Base-by-base conservation (phyloP, 371 early-diverging fungal genomes). In the Mortierella sp. region DNA sequence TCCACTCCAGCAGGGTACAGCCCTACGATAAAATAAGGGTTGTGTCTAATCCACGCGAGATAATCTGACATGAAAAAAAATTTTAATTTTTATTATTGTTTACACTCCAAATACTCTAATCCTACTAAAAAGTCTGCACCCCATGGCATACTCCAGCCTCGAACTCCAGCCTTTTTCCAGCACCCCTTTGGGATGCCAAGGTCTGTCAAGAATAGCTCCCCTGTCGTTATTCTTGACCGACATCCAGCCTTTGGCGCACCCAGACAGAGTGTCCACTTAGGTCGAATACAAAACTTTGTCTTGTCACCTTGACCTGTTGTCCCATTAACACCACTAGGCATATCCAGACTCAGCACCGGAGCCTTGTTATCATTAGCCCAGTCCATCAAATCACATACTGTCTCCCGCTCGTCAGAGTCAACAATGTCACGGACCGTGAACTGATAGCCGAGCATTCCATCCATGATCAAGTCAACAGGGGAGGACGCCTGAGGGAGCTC, bases 401-500 rank as follows among this genome's bases (percentile, higher is more conserved):
- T 68, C 66, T 83, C 35, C 8, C 87, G 86, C 45, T 89, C 88
- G 8, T 73, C 45, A 31, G 91, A 90, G 49, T 84, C 86, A 13
- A 83, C 75, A 19, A 91, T 69, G 61, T 93, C 92, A 8, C 86
- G 70, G 35, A 94, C 73, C 7, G 87, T 85, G 13, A 87, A 86
- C 51, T 90, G 86, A 19, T 87, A 81, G 1, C 94, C 94, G 47
- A 94, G 79, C 61, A 95, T 73, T 0, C 89, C 91, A 78, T 95
- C 96, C 55, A 95, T 86, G 66, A 95, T 93, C 17, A 94, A 65
- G 75, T 95, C 96, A 10, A 94, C 92, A 12, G 93, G 93, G 7
- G 84, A 86, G 6, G 87, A 85, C 3, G 84, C 70, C 47, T 88
- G 83, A 10, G 90, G 89, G 8, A 91, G 72, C 37, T 89, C 85